These are phyloP conservation scores for Neonothopanus nambi DNA, from an alignment of 1,284 basidiomycete genomes.

Conservation along the genomic window DNA sequence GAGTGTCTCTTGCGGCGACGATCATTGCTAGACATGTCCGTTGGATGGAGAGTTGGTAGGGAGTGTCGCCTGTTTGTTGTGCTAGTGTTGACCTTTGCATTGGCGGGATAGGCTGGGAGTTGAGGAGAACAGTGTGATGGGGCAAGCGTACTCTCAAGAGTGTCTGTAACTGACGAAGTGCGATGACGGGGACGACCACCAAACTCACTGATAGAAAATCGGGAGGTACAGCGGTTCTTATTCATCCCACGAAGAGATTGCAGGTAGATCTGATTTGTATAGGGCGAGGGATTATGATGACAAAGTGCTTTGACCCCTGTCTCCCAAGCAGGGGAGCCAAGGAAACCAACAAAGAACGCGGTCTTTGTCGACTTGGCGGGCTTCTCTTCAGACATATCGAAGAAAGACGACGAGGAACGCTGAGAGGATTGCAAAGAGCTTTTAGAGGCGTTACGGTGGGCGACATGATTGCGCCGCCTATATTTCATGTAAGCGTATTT, in stretches of 20 bases:
- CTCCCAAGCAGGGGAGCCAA: slow-evolving; percentile 48
- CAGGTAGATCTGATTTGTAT: slow-evolving; percentile 5
- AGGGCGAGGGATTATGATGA: slow-evolving; percentile 14
- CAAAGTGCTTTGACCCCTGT: slow-evolving; percentile 27
- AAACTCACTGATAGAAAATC: slow-evolving; percentile 16
- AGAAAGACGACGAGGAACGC: slow-evolving; percentile 22
- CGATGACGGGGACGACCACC: slow-evolving; percentile 5
- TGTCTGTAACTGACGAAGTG: slow-evolving; percentile 1
- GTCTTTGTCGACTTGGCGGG: slow-evolving; percentile 14
- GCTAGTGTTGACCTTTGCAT: slow-evolving; percentile 7
- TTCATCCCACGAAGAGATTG: slow-evolving; percentile 10
- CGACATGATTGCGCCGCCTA: slow-evolving; percentile 20
- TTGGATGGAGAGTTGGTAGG: slow-evolving; percentile 25
- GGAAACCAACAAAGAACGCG: slow-evolving; percentile 43
- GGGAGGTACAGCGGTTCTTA: background rate
- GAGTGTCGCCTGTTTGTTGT: slow-evolving; percentile 30
- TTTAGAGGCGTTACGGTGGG: slow-evolving; percentile 16
- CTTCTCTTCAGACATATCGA: slow-evolving; percentile 14
- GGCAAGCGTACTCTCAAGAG: slow-evolving; percentile 15
- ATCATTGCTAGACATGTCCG: slow-evolving; percentile 7
- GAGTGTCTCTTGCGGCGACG: slow-evolving; percentile 24
- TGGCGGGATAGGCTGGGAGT: slow-evolving; percentile 11
- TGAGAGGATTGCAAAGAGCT: slow-evolving; percentile 18
- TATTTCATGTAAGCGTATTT: slow-evolving; percentile 29
- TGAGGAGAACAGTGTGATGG: slow-evolving; percentile 12